Base-by-base conservation (phyloP, 140 eudicot species). In the Ambrosia hybrid region DNA sequence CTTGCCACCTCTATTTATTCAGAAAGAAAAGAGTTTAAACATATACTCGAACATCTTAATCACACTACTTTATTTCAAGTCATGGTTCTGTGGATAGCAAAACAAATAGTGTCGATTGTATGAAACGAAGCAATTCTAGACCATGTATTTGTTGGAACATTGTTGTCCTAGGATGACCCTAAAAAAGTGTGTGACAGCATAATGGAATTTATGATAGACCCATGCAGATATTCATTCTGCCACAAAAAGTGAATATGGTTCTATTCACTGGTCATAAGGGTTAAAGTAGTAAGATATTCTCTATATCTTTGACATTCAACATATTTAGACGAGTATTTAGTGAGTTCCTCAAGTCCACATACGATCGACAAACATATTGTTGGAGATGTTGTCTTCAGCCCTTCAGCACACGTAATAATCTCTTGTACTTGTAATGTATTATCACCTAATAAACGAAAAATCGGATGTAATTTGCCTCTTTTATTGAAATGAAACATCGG, bases 231-330 rank as follows among this genome's bases (percentile, higher is more conserved):
- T 70, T 76, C 65, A 62, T 71, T 77, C 65, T 39, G 77, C 81
- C 81, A 77, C 73, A 61, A 62, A 62, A 71, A 77, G 12, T 77
- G 81, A 77, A 77, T 77, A 71, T 77, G 81, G 76, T 77, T 77
- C 81, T 63, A 62, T 39, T 61, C 71, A 69, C 48, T 17, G 13
- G 76, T 60, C 81, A 70, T 45, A 61, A 36, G 76, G 65, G 14
- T 52, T 61, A 77, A 69, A 77, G 70, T 57, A 53, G 67, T 55
- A 59, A 76, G 26, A 77, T 77, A 77, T 70, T 70, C 81, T 63
- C 66, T 10, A 51, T 70, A 39, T 70, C 30, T n/a, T 63, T 26
- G 36, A 49, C 62, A 51, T 73, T 71, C 52, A 73, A 41, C 26
- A 63, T 51, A 43, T 63, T 62, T 36, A 46, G 55, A 17, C 45